phyloP scores from a whole-genome alignment of 1,284 basidiomycete genomes.

The Austroboletus niveus region DNA sequence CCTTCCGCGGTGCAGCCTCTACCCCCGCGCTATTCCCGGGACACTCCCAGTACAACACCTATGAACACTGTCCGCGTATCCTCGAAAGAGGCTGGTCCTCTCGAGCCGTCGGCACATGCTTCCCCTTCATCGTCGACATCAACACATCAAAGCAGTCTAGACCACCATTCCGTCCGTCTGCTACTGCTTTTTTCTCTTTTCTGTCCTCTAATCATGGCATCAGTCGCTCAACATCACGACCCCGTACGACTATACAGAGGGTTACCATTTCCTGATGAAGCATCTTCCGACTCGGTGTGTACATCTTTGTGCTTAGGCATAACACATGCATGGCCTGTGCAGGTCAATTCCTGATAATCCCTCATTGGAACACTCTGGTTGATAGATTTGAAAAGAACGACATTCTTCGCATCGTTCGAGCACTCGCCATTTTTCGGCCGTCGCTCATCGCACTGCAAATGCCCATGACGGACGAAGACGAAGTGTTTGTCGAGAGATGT shows the following conservation, averaged over 20 bases:
- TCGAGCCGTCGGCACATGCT: slow-evolving; percentile 31
- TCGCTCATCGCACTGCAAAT: slow-evolving; percentile 96
- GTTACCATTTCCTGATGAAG: slow-evolving; percentile 93
- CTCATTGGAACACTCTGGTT: slow-evolving; percentile 15
- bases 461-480: slow-evolving; percentile 90
- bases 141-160: slow-evolving; percentile 24
- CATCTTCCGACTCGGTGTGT: slow-evolving; percentile 81
- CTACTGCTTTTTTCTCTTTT: not conserved
- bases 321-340: slow-evolving; percentile 39
- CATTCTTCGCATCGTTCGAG: slow-evolving; percentile 90
- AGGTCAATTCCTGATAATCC: slow-evolving; percentile 42
- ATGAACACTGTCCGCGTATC: slow-evolving; percentile 12
- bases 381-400: slow-evolving; percentile 93
- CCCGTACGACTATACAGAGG: slow-evolving; percentile 90
- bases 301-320: slow-evolving; percentile 25
- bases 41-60: slow-evolving; percentile 37
- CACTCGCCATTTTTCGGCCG: slow-evolving; percentile 92
- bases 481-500: slow-evolving; percentile 93
- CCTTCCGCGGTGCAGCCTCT: slow-evolving; percentile 38
- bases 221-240: slow-evolving; percentile 78
- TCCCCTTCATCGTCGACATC: slow-evolving; percentile 46
- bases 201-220: slow-evolving; percentile 7
- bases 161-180: slow-evolving; percentile 26
- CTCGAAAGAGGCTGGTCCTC: slow-evolving; percentile 30
- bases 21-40: slow-evolving; percentile 50